Evolutionary conservation across 805 yeast species (phyloP).

Genomic region (Sugiyamaella qingdaonensis): DNA sequence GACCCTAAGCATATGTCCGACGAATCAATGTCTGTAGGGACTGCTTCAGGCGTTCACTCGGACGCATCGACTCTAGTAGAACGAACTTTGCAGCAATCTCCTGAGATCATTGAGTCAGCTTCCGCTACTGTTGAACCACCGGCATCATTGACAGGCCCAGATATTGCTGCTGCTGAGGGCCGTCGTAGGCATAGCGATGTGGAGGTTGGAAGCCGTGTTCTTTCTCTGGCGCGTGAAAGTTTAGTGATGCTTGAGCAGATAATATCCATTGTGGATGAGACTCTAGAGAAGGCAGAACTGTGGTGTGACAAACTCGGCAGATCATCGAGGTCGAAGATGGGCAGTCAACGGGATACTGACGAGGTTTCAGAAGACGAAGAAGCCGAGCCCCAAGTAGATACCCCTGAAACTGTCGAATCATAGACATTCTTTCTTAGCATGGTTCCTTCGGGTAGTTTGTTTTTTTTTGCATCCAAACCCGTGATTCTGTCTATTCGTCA

Average conservation of each 20-base stretch:
- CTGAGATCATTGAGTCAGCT: background rate
- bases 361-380: background rate
- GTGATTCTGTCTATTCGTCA: too few species aligned
- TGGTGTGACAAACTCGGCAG: constrained; percentile 51
- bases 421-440: background rate
- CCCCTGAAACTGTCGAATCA: background rate
- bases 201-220: constrained; percentile 58
- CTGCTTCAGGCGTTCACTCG: background rate
- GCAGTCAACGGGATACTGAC: background rate
- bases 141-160: background rate
- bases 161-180: background rate
- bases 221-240: constrained; percentile 83
- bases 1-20: too few species aligned
- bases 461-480: too few species aligned
- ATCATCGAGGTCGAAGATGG: background rate
- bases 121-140: background rate
- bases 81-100: background rate
- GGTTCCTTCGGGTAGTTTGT: background rate
- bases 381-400: background rate
- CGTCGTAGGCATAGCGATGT: constrained; percentile 20
- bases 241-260: constrained; percentile 81
- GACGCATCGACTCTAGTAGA: background rate
- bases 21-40: too few species aligned
- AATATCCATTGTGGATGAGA: constrained; percentile 79
- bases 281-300: constrained; percentile 75